These are phyloP conservation scores for Candida sonorensis DNA, from an alignment of 805 yeast species.

Conservation along the genomic window DNA sequence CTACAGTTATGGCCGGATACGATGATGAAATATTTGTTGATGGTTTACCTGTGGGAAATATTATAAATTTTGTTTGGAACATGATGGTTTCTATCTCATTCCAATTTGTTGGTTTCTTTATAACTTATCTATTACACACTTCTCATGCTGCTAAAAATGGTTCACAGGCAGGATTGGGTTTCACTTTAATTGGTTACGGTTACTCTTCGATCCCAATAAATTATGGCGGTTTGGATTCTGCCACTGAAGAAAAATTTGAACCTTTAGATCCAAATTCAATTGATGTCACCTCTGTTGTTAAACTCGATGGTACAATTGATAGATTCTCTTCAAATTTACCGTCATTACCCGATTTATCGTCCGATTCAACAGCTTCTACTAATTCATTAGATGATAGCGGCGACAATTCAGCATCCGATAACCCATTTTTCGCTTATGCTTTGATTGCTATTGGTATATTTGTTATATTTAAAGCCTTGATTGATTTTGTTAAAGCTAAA, in stretches of 20 bases:
- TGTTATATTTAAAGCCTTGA: constrained; percentile 57
- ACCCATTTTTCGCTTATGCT: constrained; percentile 54
- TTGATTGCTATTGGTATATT: constrained; percentile 64
- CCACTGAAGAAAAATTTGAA: constrained; percentile 33
- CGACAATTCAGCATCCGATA: too few relatives aligned
- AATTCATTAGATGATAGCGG: too few relatives aligned
- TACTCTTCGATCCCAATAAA: constrained; percentile 44
- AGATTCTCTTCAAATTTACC: constrained; percentile 19
- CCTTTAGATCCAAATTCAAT: constrained; percentile 55
- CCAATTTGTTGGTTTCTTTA: constrained; percentile 87
- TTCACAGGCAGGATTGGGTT: constrained; percentile 84
- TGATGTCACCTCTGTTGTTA: constrained; percentile 29
- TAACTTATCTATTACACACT: constrained; percentile 87
- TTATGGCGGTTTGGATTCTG: constrained; percentile 17
- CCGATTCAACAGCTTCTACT: constrained; percentile 11
- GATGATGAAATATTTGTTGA: constrained; percentile 90
- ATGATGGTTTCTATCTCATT: constrained; percentile 82
- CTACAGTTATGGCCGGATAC: constrained; percentile 72
- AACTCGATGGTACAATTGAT: constrained; percentile 22
- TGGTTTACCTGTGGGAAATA: constrained; percentile 90
- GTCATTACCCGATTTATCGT: neutral
- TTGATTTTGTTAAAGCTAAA: constrained; percentile 70
- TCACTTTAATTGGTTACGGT: constrained; percentile 72
- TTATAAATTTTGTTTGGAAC: constrained; percentile 89
- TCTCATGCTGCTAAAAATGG: constrained; percentile 98